Base-by-base conservation (phyloP, 345 rosid species). In the Barbarea vulgaris region DNA sequence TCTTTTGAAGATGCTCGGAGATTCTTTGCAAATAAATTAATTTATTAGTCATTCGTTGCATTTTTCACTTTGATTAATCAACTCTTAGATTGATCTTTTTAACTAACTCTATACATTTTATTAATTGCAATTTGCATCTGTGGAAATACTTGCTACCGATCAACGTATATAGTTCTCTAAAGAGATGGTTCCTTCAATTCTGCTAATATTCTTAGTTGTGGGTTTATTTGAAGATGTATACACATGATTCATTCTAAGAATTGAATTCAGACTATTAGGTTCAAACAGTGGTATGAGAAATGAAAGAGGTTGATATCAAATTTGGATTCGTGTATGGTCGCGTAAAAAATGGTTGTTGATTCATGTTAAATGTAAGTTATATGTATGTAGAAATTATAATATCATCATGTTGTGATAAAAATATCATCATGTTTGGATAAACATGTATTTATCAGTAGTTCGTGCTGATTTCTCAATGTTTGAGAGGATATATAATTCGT, bases 131-230 rank as follows among this genome's bases (percentile, higher is more conserved):
- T 5, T 52, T 24, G 52, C 3, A 11, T 41, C 9, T 52, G 13
- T 55, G 17, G 52, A 46, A 13, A 11, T 73, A 46, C 69, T 53
- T 30, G 31, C 64, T 55, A 64, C 11, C 17, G 25, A 66, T 57
- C 25, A 25, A 47, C 67, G 31, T 42, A 47, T 12, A 56, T 11
- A 24, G 25, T 24, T 24, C 3, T 24, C n/a, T n/a, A n/a, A 34
- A 74, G 41, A 63, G 34, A 41, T 53, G 37, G 51, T 46, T 52
- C 4, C 62, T n/a, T n/a, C 11, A 39, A 22, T 62, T 36, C 36
- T 17, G 34, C 34, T 0, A 39, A 28, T 27, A 42, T 73, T 13
- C 21, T 37, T 52, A 24, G 4, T 34, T 57, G 1, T 67, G 28
- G 10, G 21, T 37, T 21, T 58, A 36, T 57, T 47, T 48, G 67